These are phyloP conservation scores for Chenopodium quinoa DNA, from an alignment of 148 eudicot genomes.

Conservation along the genomic window DNA sequence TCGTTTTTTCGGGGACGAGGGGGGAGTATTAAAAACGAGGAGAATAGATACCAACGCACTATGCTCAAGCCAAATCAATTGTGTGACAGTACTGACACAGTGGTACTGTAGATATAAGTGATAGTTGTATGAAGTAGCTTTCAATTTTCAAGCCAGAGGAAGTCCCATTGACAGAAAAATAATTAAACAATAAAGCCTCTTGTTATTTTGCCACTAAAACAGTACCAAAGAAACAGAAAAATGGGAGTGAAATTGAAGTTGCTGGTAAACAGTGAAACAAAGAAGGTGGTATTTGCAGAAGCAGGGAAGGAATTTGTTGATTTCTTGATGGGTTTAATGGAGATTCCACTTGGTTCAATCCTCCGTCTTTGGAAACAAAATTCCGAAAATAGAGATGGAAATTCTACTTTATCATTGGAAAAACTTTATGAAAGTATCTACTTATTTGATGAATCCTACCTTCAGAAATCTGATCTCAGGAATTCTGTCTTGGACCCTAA, in stretches of 20 bases:
- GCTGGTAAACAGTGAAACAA: background rate
- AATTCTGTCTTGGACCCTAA: conserved; percentile 1
- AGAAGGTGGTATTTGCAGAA: conserved; percentile 15
- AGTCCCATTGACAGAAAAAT: too few relatives aligned
- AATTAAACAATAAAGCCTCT: too few relatives aligned
- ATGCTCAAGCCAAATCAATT: too few relatives aligned
- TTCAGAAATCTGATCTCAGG: conserved; percentile 5
- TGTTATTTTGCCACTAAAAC: too few relatives aligned
- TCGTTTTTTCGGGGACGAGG: too few relatives aligned
- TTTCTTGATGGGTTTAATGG: conserved; percentile 16
- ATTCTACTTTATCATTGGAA: background rate
- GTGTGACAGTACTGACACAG: too few relatives aligned
- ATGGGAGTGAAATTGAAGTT: conserved; percentile 1
- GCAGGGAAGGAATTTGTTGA: conserved; percentile 17
- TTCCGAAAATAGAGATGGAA: background rate
- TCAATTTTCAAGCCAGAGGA: too few relatives aligned
- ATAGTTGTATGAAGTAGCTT: too few relatives aligned
- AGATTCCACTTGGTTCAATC: conserved; percentile 18
- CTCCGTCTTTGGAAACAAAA: background rate
- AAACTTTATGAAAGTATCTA: conserved; percentile 5
- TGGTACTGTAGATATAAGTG: too few relatives aligned
- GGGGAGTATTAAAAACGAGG: too few relatives aligned
- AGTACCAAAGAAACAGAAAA: background rate
- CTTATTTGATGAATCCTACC: conserved; percentile 8
- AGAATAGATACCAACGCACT: too few relatives aligned